Evolutionary conservation across 2,329 filamentous ascomycete genomes (phyloP).

Genomic region (Orbilia brochopaga): DNA sequence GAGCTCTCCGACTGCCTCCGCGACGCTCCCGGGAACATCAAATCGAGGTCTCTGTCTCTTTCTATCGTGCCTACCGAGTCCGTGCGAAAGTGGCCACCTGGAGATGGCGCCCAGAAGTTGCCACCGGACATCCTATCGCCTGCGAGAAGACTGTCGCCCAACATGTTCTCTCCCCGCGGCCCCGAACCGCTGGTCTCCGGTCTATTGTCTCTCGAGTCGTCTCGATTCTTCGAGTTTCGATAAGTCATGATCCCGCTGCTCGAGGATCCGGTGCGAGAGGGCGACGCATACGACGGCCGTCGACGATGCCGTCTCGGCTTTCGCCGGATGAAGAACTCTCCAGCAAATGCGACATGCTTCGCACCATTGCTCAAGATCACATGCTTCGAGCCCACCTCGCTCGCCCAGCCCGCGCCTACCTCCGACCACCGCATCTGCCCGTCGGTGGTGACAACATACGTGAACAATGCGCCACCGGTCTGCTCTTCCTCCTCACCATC

Average conservation of each 20-base stretch:
- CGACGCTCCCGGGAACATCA: constrained; percentile 26
- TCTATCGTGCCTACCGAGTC: constrained; percentile 34
- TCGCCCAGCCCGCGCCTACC: constrained; percentile 39
- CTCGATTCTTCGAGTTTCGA: constrained; percentile 37
- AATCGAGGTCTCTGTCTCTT: constrained; percentile 32
- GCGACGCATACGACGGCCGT: constrained; percentile 26
- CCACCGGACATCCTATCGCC: constrained; percentile 19
- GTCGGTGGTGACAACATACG: constrained; percentile 45
- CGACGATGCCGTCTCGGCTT: constrained; percentile 34
- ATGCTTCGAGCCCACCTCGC: constrained; percentile 46
- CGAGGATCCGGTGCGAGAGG: constrained; percentile 26
- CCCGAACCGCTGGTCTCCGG: constrained; percentile 4
- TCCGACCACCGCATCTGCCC: constrained; percentile 49
- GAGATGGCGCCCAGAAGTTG: constrained; percentile 5
- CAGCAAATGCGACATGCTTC: constrained; percentile 45
- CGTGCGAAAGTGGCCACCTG: constrained; percentile 8
- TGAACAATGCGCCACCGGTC: constrained; percentile 39
- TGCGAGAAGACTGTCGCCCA: constrained; percentile 27
- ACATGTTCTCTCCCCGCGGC: constrained; percentile 25
- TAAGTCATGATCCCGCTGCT: constrained; percentile 23
- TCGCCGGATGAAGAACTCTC: constrained; percentile 47
- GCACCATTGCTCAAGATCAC: constrained; percentile 44
- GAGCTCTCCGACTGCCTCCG: constrained; percentile 25
- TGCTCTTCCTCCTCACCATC: constrained; percentile 44
- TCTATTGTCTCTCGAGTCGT: constrained; percentile 25